A percentile compares a stretch with the other conserved stretches of the same genome.
Conservation (phyloP, 352 stramenopile species). For the Globisporangium splendens region DNA sequence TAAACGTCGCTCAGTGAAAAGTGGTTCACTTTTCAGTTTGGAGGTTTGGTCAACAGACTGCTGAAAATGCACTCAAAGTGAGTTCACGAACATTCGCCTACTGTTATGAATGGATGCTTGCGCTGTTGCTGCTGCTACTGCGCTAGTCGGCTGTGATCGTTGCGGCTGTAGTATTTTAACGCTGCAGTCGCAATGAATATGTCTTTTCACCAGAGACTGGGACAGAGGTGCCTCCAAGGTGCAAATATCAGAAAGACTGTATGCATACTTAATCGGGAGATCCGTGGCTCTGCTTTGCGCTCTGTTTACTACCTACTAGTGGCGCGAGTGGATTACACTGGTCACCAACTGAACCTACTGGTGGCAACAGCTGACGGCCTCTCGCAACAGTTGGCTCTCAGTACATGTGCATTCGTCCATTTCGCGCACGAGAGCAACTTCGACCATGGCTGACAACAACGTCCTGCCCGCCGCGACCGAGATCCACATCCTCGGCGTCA, state of each 20-base stretch:
- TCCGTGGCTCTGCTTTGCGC: background rate
- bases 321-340: background rate
- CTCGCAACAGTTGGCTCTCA: background rate
- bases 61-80: too few relatives aligned
- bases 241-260: too few relatives aligned
- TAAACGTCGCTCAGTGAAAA: too few relatives aligned
- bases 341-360: background rate
- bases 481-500: constrained; percentile 70
- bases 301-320: constrained; percentile 2
- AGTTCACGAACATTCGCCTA: too few relatives aligned
- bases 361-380: constrained; percentile 1
- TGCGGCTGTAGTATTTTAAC: too few relatives aligned
- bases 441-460: background rate
- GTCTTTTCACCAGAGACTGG: too few relatives aligned
- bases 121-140: too few relatives aligned
- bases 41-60: too few relatives aligned
- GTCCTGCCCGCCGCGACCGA: background rate
- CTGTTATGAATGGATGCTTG: too few relatives aligned
- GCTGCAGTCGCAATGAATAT: too few relatives aligned
- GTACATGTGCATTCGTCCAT: background rate
- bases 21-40: too few relatives aligned
- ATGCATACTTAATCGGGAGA: background rate
- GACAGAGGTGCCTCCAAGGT: too few relatives aligned
- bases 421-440: background rate
- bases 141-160: background rate